These are phyloP conservation scores for Fagopyrum tataricum DNA, from an alignment of 148 eudicot genomes.

Conservation along the genomic window DNA sequence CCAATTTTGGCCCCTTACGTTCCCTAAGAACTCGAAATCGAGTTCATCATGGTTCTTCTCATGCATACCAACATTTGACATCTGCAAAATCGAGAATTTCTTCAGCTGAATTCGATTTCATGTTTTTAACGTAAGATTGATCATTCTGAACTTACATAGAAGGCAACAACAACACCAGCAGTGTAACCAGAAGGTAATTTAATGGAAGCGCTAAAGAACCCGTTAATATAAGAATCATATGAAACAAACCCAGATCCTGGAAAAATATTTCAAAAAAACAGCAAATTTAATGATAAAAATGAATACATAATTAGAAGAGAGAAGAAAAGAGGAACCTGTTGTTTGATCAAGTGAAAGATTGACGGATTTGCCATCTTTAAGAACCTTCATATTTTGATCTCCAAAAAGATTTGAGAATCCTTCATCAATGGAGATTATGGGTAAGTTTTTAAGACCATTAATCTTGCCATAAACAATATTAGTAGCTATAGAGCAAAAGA, in stretches of 20 bases:
- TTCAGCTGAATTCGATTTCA: not conserved
- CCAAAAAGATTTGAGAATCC: constrained; percentile 93
- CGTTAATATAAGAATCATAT: constrained; percentile 69
- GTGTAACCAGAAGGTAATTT: constrained; percentile 91
- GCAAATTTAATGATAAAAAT: not conserved
- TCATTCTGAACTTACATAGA: constrained; percentile 49
- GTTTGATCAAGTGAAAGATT: constrained; percentile 77
- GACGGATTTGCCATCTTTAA: constrained; percentile 75
- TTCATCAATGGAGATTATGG: constrained; percentile 77
- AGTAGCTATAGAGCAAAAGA: too few relatives aligned
- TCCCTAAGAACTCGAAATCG: constrained; percentile 89
- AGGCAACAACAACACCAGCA: constrained; percentile 95
- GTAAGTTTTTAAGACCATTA: constrained; percentile 30
- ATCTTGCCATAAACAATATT: too few relatives aligned
- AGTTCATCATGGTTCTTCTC: constrained; percentile 82
- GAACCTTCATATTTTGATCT: constrained; percentile 70
- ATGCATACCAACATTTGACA: constrained; percentile 83
- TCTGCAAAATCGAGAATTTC: constrained; percentile 27
- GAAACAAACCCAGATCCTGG: constrained; percentile 92
- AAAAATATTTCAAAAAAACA: constrained; percentile 7
- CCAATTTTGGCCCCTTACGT: constrained; percentile 85
- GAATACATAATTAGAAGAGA: not conserved
- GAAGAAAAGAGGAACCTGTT: constrained; percentile 43
- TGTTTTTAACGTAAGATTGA: not conserved
- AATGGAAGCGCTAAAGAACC: constrained; percentile 85